phyloP scores from a whole-genome alignment of 768 basidiomycete genomes.

The Lactarius akahatsu region DNA sequence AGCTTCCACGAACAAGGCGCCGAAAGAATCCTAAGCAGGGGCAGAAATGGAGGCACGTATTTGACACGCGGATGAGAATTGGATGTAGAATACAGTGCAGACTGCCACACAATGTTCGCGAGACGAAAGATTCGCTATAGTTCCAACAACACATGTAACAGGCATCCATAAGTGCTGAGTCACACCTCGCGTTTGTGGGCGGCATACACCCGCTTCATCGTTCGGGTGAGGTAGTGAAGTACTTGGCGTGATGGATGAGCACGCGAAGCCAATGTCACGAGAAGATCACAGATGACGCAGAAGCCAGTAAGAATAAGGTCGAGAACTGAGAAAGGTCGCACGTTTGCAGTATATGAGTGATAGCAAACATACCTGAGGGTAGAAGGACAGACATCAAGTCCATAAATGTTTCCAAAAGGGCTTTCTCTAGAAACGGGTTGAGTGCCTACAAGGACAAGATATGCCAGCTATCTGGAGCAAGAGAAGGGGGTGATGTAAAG shows the following conservation, averaged over 20 bases:
- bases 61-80: not conserved
- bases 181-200: constrained; percentile 1
- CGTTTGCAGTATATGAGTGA: no score
- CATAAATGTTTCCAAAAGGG: not conserved
- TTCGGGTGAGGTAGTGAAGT: not conserved
- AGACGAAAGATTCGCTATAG: constrained; percentile 13
- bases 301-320: not conserved
- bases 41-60: not conserved
- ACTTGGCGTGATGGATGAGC: not conserved
- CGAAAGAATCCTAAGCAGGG: not conserved
- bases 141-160: not conserved
- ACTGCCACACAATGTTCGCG: constrained; percentile 9
- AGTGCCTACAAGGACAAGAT: constrained; percentile 10
- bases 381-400: no score
- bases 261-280: not conserved
- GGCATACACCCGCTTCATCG: not conserved
- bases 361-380: no score
- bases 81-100: constrained; percentile 6
- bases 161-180: not conserved
- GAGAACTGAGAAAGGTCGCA: not conserved
- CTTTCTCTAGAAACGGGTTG: no score
- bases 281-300: not conserved
- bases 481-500: not conserved
- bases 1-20: not conserved
- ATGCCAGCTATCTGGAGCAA: not conserved